A percentile compares a stretch with the other conserved stretches of the same genome.
phyloP scores from a whole-genome alignment of 176 grass and related monocot species.

The Hordeum marinum region DNA sequence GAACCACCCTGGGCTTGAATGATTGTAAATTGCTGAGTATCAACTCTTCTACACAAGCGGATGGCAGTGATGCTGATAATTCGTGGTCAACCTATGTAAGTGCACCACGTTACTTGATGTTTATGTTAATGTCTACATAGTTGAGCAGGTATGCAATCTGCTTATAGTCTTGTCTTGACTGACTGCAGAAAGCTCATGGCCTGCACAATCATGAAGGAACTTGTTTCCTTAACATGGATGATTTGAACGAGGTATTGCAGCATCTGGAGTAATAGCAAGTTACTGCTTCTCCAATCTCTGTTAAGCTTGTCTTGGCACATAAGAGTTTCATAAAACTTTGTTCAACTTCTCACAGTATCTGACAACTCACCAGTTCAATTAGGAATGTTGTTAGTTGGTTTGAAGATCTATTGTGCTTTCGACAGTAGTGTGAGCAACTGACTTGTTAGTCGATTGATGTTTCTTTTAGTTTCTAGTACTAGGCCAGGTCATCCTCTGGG shows the following conservation, averaged over 20 bases:
- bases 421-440: not conserved
- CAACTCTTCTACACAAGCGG: constrained; percentile 64
- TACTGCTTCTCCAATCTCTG: constrained; percentile 21
- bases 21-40: constrained; percentile 90
- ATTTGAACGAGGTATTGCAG: constrained; percentile 78
- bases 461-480: not conserved
- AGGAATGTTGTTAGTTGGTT: not conserved
- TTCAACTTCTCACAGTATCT: constrained; percentile 11
- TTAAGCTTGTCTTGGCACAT: constrained; percentile 13
- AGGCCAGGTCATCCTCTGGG: not conserved
- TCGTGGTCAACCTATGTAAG: constrained; percentile 95
- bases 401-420: constrained; percentile 12
- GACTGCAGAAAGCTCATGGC: constrained; percentile 63
- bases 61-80: constrained; percentile 51
- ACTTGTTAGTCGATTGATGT: constrained; percentile 19
- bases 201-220: constrained; percentile 46
- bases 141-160: constrained; percentile 37
- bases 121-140: not conserved
- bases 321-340: not conserved
- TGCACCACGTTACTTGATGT: constrained; percentile 22
- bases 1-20: constrained; percentile 68
- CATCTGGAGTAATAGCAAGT: not conserved
- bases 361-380: not conserved
- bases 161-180: constrained; percentile 31
- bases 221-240: constrained; percentile 69